Base-by-base conservation (phyloP, 768 basidiomycete species). In the Amylocystis lapponica region DNA sequence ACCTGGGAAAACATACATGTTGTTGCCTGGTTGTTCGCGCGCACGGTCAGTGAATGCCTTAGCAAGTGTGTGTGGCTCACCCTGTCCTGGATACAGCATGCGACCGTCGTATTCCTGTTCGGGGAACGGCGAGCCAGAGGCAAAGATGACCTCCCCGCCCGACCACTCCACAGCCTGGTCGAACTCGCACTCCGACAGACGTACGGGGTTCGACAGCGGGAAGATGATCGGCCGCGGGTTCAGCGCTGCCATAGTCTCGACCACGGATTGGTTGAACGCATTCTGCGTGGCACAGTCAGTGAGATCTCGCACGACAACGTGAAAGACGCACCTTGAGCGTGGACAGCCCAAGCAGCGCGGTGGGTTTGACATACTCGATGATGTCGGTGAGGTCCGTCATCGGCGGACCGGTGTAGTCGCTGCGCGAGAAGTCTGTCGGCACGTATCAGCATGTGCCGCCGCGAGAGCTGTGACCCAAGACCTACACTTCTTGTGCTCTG, bases 221-320 rank as follows among this genome's bases (percentile, higher is more conserved):
- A 95, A 95, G 60, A 95, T 78, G 67, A 95, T 92, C 19, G 93
- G 93, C 14, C 80, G 76, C 4, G 77, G 69, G 63, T 93, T 95
- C 55, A 85, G 72, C 22, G 74, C 72, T 14, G 83, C 77, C 91
- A 96, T 92, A 1, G 75, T 66, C 49, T 77, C 68, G 37, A 95
- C 76, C 39, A 88, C 82, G 13, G 74, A 70, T 31, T 79, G 68
- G 37, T 68, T 76, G 68, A 95, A 96, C 2, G 90, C 7, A 9
- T 40, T 27, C 6, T 4, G 39, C 23, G n/a, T 9, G 29, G 29
- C n/a, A n/a, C 9, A 9, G 42, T 30, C 17, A 30, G 27, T 13
- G 3, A n/a, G 4, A 27, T 27, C 14, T 17, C 12, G 23, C 4
- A 13, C 16, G 20, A 29, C 17, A 13, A 20, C 23, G 19, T 26